Base-by-base conservation (phyloP, 495 filamentous ascomycete species). In the Penicillium roqueforti region DNA sequence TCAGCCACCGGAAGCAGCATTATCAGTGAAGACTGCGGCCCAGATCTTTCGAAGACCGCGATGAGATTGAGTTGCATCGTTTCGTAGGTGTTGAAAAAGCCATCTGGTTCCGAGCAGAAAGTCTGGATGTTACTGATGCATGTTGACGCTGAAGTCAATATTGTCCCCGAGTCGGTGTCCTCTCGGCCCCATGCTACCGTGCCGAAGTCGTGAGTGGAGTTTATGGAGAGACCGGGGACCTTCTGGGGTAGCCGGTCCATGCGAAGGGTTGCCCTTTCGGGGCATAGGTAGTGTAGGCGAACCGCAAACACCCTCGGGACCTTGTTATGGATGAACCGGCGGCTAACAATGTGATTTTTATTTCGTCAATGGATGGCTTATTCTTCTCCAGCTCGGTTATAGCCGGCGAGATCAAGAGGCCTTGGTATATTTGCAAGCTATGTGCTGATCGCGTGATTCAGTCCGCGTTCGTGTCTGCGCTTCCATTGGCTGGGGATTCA, bases 281-380 rank as follows among this genome's bases (percentile, higher is more conserved):
- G 28, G 23, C 63, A 22, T 45, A 58, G n/a, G 39, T 20, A n/a
- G 36, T 65, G 36, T 65, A 19, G 47, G 59, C 11, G 51, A 54
- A 14, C 61, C 64, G 18, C 51, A 64, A 28, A 42, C 19, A 10
- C 9, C 10, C 7, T 61, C 6, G 44, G 39, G 4, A 6, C n/a
- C 29, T 32, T 43, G 14, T n/a, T 36, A 2, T 47, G 59, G 55
- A 57, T 6, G 55, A 63, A 3, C 51, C 51, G 11, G 60, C 60
- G 4, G 56, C 56, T 1, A 62, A 56, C 32, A 64, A 67, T 45
- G 64, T 67, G 14, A 67, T 25, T 67, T 58, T 28, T 65, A 67
- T 46, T 58, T 64, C 18, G 57, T 59, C 20, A 67, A 67, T 51
- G 58, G 56, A 0, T 61, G 61, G 1, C 44, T 67, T 13, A 54